Evolutionary conservation across 371 early-diverging fungal species (phyloP).

Genomic region (Hamiltosporidium tvaerminnensis): DNA sequence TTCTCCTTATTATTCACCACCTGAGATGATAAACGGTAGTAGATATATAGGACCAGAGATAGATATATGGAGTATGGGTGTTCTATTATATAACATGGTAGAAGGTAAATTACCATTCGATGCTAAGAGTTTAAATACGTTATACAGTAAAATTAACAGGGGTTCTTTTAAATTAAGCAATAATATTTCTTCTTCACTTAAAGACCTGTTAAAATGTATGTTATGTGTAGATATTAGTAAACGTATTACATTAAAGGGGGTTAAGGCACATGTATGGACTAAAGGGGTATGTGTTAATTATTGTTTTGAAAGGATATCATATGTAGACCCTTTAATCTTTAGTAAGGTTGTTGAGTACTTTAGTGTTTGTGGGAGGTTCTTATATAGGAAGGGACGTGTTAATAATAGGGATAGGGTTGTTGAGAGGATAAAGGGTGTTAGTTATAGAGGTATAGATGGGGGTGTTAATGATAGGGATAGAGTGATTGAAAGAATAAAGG

Average conservation of each 20-base stretch:
- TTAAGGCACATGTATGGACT: background rate
- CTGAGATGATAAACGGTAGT: slow-evolving; percentile 63
- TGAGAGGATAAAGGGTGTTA: no score
- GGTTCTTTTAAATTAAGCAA: background rate
- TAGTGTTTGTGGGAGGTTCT: no score
- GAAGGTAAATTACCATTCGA: background rate
- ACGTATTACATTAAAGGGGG: background rate
- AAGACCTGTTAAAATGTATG: background rate
- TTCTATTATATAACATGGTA: slow-evolving; percentile 54
- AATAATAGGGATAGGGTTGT: no score
- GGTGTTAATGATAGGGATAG: no score
- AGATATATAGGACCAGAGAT: slow-evolving; percentile 61
- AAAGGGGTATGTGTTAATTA: no score
- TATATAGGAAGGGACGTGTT: no score
- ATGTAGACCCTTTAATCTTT: no score
- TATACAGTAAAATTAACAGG: background rate
- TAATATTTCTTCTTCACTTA: background rate
- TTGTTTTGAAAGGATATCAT: no score
- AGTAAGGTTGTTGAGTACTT: no score
- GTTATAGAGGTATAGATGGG: no score
- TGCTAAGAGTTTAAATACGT: background rate
- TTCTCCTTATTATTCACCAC: slow-evolving; percentile 86
- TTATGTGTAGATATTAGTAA: background rate
- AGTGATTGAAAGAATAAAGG: no score
- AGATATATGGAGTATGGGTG: slow-evolving; percentile 67